Base-by-base conservation (phyloP, 192 early-diverging fungal genomes). In the Coemansia sp. region DNA sequence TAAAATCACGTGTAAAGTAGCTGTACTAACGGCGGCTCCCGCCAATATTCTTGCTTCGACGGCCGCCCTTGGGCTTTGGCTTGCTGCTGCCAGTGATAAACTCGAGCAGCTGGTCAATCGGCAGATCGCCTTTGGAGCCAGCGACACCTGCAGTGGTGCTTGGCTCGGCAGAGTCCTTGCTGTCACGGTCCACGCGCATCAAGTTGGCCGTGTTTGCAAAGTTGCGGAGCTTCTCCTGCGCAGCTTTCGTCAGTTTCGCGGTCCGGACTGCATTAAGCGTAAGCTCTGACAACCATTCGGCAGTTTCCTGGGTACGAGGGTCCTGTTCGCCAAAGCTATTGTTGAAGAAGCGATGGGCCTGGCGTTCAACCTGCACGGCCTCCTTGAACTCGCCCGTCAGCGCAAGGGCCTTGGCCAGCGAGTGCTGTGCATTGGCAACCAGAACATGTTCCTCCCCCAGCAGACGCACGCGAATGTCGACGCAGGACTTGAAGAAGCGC, bases 321-420 rank as follows among this genome's bases (percentile, higher is more conserved):
- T 94, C 88, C 18, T 90, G 88, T 19, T 85, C 84, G 24, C 92
- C 91, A 52, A 85, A 82, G 75, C 74, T 73, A 23, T 68, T 55
- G 27, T 73, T 71, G 60, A 85, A 91, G 63, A 86, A 85, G 41
- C 81, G 75, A 61, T 89, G 87, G 9, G 89, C 87, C n/a, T 74
- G 63, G 50, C 86, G 78, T 68, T 95, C 92, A 18, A 76, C 83
- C 51, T 83, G 84, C 57, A 94, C 76, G 14, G 93, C 90, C n/a
- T 78, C 84, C 30, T 84, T 82, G 68, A 89, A 94, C 44, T 93
- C 92, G 32, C 88, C 88, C 19, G 87, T 75, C 18, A 88, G 24
- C 14, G 89, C 84, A 55, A 88, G 84, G n/a, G 86, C 85, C 73
- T 93, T 90, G 21, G 89, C 88, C 59, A 93, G 85, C 28, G 87